phyloP scores from a whole-genome alignment of 805 yeast species.

The Sungouiella blattae region DNA sequence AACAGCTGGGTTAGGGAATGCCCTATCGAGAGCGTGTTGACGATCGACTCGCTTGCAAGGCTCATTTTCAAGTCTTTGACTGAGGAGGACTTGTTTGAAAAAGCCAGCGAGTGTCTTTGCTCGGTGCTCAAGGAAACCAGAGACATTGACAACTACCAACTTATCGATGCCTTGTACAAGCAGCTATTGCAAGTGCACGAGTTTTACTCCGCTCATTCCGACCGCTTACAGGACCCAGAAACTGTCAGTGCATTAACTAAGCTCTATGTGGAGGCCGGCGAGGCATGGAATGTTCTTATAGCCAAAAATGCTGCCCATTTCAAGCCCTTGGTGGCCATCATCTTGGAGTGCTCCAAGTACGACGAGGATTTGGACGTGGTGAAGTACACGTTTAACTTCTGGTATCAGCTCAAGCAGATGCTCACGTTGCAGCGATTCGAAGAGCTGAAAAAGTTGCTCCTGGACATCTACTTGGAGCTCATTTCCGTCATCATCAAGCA shows the following conservation, averaged over 20 bases:
- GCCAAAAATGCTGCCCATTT: slow-evolving; percentile 69
- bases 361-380: slow-evolving; percentile 86
- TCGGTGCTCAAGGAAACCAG: slow-evolving; percentile 78
- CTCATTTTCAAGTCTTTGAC: slow-evolving; percentile 61
- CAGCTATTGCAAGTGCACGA: slow-evolving; percentile 63
- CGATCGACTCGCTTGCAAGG: slow-evolving; percentile 59
- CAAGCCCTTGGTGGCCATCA: slow-evolving; percentile 67
- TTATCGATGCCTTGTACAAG: slow-evolving; percentile 64
- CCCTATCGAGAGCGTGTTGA: slow-evolving; percentile 65
- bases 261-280: slow-evolving; percentile 88
- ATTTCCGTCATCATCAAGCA: slow-evolving; percentile 62
- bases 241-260: slow-evolving; percentile 67
- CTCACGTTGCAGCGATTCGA: slow-evolving; percentile 57
- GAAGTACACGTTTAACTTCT: slow-evolving; percentile 86
- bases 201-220: slow-evolving; percentile 24
- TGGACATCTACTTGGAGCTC: slow-evolving; percentile 55
- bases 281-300: slow-evolving; percentile 87
- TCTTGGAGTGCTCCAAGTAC: slow-evolving; percentile 66
- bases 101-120: slow-evolving; percentile 82
- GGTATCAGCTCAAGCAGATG: slow-evolving; percentile 79
- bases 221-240: slow-evolving; percentile 56
- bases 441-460: slow-evolving; percentile 47
- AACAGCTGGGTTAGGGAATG: slow-evolving; percentile 91
- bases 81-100: slow-evolving; percentile 71
- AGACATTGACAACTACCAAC: slow-evolving; percentile 61